These are phyloP conservation scores for Melampsora larici-populina DNA, from an alignment of 1,284 basidiomycete species.

Conservation along the genomic window DNA sequence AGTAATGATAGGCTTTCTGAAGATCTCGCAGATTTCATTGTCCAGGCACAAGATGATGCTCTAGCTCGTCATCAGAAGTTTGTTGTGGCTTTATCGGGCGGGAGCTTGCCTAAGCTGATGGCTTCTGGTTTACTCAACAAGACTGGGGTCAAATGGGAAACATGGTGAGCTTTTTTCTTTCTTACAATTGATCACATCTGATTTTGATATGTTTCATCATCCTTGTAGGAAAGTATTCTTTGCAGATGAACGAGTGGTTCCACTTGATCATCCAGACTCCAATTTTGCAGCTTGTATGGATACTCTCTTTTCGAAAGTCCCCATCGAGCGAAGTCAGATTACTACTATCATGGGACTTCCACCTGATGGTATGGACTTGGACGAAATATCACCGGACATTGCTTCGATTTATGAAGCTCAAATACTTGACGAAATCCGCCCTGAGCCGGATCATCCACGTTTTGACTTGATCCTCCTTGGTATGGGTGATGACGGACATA, in stretches of 20 bases:
- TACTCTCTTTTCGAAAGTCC: slow-evolving; percentile 53
- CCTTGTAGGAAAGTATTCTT: slow-evolving; percentile 52
- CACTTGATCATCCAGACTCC: slow-evolving; percentile 51
- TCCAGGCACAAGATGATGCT: slow-evolving; percentile 54
- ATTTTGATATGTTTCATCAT: background rate
- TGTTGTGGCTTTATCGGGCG: slow-evolving; percentile 53
- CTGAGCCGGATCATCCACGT: slow-evolving; percentile 51
- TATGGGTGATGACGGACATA: slow-evolving; percentile 55
- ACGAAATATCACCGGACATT: slow-evolving; percentile 76
- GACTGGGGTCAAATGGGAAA: slow-evolving; percentile 52
- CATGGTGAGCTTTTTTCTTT: slow-evolving; percentile 48
- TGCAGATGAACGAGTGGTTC: slow-evolving; percentile 53
- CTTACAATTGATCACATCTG: background rate
- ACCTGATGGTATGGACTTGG: slow-evolving; percentile 69
- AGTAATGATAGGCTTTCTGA: slow-evolving; percentile 49
- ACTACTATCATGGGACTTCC: slow-evolving; percentile 52
- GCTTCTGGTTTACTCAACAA: slow-evolving; percentile 52
- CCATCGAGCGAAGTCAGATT: slow-evolving; percentile 52
- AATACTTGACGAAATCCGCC: slow-evolving; percentile 63
- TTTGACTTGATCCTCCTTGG: slow-evolving; percentile 54
- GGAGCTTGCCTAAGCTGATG: slow-evolving; percentile 53
- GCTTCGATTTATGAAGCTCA: slow-evolving; percentile 88
- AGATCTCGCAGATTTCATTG: slow-evolving; percentile 52
- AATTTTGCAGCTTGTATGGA: slow-evolving; percentile 52
- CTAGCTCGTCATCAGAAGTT: slow-evolving; percentile 53